Percentiles rank a stretch among this genome's conserved stretches.
phyloP scores from a whole-genome alignment of 164 flowering plant genomes.

The Aristolochia fimbriata region DNA sequence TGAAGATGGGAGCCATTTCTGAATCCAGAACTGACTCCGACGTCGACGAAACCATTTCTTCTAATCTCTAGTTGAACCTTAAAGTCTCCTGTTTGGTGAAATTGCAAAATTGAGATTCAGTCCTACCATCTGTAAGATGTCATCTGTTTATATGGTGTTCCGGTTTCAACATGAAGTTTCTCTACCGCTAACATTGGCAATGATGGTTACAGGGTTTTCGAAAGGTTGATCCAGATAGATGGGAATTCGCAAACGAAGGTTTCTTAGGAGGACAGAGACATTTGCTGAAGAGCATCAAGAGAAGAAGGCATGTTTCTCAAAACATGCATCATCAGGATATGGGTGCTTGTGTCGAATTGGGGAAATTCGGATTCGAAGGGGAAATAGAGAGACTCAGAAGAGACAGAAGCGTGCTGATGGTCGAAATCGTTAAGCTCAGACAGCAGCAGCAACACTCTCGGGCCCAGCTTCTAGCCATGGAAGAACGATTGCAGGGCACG shows the following conservation, averaged over 20 bases:
- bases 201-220: slow-evolving; percentile 42
- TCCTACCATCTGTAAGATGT: too few relatives aligned
- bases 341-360: slow-evolving; percentile 12
- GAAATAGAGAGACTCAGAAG: slow-evolving; percentile 44
- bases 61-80: too few relatives aligned
- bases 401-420: slow-evolving; percentile 30
- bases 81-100: too few relatives aligned
- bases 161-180: neutral
- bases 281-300: slow-evolving; percentile 50
- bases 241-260: slow-evolving; percentile 70
- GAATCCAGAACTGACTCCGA: too few relatives aligned
- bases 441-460: slow-evolving; percentile 40
- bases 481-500: slow-evolving; percentile 28
- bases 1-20: too few relatives aligned
- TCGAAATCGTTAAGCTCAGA: slow-evolving; percentile 43
- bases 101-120: too few relatives aligned
- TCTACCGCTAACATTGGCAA: neutral
- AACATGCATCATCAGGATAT: slow-evolving; percentile 20
- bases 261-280: slow-evolving; percentile 66
- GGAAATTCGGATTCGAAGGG: slow-evolving; percentile 18
- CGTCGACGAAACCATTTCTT: too few relatives aligned
- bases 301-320: slow-evolving; percentile 27
- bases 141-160: neutral
- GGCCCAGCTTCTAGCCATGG: slow-evolving; percentile 21
- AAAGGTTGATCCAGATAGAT: slow-evolving; percentile 55